A percentile compares a stretch with the other conserved stretches of the same genome.
These are phyloP conservation scores for Magnaporthiopsis poae DNA, from an alignment of 2,329 filamentous ascomycete species.

Conservation along the genomic window DNA sequence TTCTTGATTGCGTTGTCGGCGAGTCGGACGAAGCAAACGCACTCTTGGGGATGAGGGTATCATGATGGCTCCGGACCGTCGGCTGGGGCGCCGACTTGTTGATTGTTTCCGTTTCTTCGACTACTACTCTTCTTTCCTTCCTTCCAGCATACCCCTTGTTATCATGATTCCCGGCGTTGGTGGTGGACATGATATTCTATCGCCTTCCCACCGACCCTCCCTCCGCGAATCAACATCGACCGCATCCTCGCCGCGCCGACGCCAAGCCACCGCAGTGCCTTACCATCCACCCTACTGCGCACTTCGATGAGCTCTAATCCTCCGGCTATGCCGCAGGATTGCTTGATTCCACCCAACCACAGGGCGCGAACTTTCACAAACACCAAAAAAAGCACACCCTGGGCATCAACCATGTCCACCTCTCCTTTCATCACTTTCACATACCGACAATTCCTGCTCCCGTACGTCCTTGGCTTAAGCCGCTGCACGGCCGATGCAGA, in stretches of 20 bases:
- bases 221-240: neutral
- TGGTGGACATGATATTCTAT: neutral
- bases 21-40: slow-evolving; percentile 4
- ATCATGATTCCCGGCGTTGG: neutral
- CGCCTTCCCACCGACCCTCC: neutral
- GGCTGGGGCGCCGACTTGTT: neutral
- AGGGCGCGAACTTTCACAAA: neutral
- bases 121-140: neutral
- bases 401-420: neutral
- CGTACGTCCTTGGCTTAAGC: neutral
- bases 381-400: neutral
- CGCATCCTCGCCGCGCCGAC: neutral
- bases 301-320: neutral
- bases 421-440: neutral
- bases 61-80: neutral
- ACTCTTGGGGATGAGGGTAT: neutral
- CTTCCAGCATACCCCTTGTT: neutral
- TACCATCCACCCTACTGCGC: neutral
- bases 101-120: neutral
- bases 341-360: neutral
- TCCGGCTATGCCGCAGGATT: neutral
- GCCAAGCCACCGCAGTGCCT: neutral
- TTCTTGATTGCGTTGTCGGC: neutral
- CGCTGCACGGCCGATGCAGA: slow-evolving; percentile 3
- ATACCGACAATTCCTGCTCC: neutral